Evolutionary conservation across 176 grass and related monocot genomes (phyloP).

Genomic region (Saccharum officinarum): DNA sequence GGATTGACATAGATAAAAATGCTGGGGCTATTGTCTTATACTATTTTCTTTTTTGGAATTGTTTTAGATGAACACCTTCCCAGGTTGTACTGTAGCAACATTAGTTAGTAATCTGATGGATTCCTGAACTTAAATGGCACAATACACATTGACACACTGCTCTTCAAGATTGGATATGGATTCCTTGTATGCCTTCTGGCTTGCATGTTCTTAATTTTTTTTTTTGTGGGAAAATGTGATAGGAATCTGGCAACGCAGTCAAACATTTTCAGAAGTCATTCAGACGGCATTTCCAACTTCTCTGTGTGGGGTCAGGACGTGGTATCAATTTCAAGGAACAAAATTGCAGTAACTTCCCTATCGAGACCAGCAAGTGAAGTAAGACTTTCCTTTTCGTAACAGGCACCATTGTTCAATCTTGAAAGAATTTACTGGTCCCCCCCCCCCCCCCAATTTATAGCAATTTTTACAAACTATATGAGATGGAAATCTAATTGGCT

Average conservation of each 20-base stretch:
- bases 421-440: constrained; percentile 16
- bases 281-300: constrained; percentile 82
- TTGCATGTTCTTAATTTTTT: constrained; percentile 13
- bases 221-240: constrained; percentile 24
- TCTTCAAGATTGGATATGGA: constrained; percentile 20
- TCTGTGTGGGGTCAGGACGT: constrained; percentile 77
- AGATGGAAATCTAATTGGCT: not conserved
- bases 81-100: not conserved
- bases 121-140: not conserved
- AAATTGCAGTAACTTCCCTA: constrained; percentile 78
- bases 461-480: constrained; percentile 1
- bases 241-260: constrained; percentile 72
- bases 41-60: not conserved
- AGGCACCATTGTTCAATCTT: not conserved
- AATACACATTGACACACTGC: no score
- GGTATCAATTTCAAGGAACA: constrained; percentile 84
- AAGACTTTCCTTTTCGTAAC: constrained; percentile 19
- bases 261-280: constrained; percentile 71
- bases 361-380: constrained; percentile 65
- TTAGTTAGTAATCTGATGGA: not conserved
- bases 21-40: not conserved
- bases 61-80: not conserved
- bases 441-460: not conserved
- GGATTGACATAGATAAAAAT: not conserved
- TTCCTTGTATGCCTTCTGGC: constrained; percentile 13